phyloP scores from a whole-genome alignment of 2,329 filamentous ascomycete genomes.

The Calonectria pseudoreteaudii region DNA sequence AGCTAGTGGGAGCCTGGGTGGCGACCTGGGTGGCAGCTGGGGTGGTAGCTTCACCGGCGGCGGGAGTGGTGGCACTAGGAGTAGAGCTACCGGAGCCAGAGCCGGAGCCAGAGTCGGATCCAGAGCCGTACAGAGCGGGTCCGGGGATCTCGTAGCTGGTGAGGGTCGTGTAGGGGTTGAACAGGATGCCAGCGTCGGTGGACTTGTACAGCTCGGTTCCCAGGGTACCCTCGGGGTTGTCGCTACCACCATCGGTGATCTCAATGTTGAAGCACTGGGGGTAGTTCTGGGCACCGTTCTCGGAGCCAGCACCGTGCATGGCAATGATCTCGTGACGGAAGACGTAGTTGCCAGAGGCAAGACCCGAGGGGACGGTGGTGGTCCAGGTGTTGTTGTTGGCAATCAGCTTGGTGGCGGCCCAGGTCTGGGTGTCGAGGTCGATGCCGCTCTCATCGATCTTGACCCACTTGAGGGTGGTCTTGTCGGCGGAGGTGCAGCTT shows the following conservation, averaged over 20 bases:
- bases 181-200: constrained; percentile 47
- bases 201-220: constrained; percentile 46
- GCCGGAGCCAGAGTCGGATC: constrained; percentile 12
- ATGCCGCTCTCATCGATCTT: constrained; percentile 73
- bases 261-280: constrained; percentile 62
- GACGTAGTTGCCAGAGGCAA: constrained; percentile 58
- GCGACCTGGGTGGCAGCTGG: constrained; percentile 19
- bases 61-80: constrained; percentile 14
- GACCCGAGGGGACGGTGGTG: constrained; percentile 50
- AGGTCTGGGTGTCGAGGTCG: constrained; percentile 49
- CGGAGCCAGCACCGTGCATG: constrained; percentile 35
- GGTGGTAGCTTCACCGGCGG: constrained; percentile 19
- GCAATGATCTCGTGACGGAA: constrained; percentile 62
- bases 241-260: constrained; percentile 55
- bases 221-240: constrained; percentile 48
- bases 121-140: constrained; percentile 42
- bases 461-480: constrained; percentile 67
- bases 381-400: constrained; percentile 52
- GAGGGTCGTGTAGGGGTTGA: constrained; percentile 45
- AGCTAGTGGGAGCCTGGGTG: constrained; percentile 19
- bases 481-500: constrained; percentile 66
- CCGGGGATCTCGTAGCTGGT: constrained; percentile 45
- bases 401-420: constrained; percentile 57
- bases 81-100: constrained; percentile 23
- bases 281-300: constrained; percentile 62